These are phyloP conservation scores for Oryza coarctata DNA, from an alignment of 176 grass and related monocot species.

Conservation along the genomic window DNA sequence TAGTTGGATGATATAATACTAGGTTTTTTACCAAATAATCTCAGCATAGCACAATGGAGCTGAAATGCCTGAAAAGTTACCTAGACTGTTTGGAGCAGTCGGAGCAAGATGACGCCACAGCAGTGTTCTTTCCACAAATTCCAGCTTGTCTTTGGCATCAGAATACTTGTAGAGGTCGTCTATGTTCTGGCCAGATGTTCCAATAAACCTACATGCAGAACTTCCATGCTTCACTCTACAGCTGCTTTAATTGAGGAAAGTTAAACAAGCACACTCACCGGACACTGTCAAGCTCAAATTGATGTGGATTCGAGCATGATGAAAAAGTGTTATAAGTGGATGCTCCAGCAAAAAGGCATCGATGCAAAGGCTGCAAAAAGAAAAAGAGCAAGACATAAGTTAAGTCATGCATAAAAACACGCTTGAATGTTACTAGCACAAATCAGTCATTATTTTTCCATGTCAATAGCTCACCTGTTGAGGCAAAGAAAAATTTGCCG, in stretches of 20 bases:
- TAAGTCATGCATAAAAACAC: slow-evolving; percentile 7
- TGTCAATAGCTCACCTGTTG: slow-evolving; percentile 61
- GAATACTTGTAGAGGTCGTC: slow-evolving; percentile 86
- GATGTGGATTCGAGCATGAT: slow-evolving; percentile 93
- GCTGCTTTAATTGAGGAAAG: background rate
- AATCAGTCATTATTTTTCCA: slow-evolving; percentile 28
- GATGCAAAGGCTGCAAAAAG: slow-evolving; percentile 75
- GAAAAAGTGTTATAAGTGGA: slow-evolving; percentile 83
- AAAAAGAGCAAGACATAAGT: slow-evolving; percentile 31
- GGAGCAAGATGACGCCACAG: slow-evolving; percentile 93
- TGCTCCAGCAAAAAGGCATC: slow-evolving; percentile 88
- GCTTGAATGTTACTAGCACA: slow-evolving; percentile 5
- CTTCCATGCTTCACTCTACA: slow-evolving; percentile 17
- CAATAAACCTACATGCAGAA: slow-evolving; percentile 64
- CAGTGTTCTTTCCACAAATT: slow-evolving; percentile 89
- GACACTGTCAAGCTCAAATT: slow-evolving; percentile 83
- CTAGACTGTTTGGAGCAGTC: slow-evolving; percentile 94
- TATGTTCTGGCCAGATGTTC: slow-evolving; percentile 97
- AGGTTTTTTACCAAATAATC: background rate
- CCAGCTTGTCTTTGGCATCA: slow-evolving; percentile 84
- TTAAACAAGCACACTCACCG: slow-evolving; percentile 51
- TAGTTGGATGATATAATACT: background rate
- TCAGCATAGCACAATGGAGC: background rate
- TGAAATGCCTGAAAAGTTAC: slow-evolving; percentile 35
- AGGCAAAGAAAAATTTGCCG: slow-evolving; percentile 93